Evolutionary conservation across 345 rosid genomes (phyloP).

Genomic region (Eucalyptus polyanthemos): DNA sequence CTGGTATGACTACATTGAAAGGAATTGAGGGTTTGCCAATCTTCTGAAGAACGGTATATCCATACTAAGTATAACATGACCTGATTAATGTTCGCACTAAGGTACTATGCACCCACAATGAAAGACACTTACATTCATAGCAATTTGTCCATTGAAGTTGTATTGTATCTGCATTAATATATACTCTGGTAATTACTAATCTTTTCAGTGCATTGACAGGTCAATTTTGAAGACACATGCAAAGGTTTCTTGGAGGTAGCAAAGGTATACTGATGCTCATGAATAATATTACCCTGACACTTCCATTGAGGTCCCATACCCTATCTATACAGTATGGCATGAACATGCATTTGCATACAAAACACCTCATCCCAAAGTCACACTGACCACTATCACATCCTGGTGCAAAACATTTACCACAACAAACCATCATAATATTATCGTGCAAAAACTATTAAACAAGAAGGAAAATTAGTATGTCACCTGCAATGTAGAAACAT

Average conservation of each 20-base stretch:
- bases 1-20: neutral
- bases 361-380: neutral
- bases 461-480: neutral
- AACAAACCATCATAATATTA: neutral
- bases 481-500: neutral
- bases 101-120: neutral
- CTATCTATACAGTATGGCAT: neutral
- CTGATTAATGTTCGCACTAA: neutral
- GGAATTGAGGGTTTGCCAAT: neutral
- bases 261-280: conserved; percentile 39
- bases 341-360: neutral
- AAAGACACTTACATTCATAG: neutral
- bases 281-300: neutral
- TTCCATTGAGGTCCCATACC: neutral
- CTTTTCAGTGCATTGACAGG: conserved; percentile 22
- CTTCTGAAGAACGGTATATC: neutral
- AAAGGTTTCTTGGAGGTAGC: conserved; percentile 97
- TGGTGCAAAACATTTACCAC: neutral
- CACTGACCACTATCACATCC: neutral
- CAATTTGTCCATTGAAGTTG: neutral
- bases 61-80: neutral
- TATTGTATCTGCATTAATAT: neutral
- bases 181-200: neutral
- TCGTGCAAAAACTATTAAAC: neutral
- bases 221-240: conserved; percentile 98